Evolutionary conservation across 1,284 basidiomycete species (phyloP), one percentile per base, ranked within the genome.

Genomic region (Porogramme epimiltina): DNA sequence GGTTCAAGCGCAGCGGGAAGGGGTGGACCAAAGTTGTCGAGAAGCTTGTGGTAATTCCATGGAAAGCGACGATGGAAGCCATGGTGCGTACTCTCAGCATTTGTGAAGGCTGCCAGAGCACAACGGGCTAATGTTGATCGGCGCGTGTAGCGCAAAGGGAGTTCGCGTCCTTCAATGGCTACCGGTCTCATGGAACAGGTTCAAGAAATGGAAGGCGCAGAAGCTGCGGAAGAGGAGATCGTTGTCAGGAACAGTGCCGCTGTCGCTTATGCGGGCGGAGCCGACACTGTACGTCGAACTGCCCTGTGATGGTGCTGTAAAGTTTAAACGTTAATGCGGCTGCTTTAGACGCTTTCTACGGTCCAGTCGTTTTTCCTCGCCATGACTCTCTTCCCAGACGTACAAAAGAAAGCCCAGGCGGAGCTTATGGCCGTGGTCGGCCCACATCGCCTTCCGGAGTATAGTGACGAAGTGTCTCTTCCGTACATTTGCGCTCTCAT

Each of bases 331-430:
- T 3, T 16, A 24, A 8, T 23, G 34, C 28, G 28, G n/a, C 28
- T 31, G 6, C 28, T 15, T 8, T 22, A 58, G 59, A 50, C 42
- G 10, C 52, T 58, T n/a, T 67, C 70, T 9, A 56, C 60, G 0
- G 41, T 69, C 1, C n/a, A 62, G 54, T 38, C 50, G 41, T 72
- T 73, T 53, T 65, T 73, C 49, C 56, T 73, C 6, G 66, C 69
- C 0, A 69, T 73, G 69, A 47, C 67, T 0, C 55, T 63, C 25
- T 60, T 69, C 37, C 73, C 70, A 0, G 70, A 74, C 2, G 62
- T 70, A 1, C 62, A 62, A 49, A 31, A 44, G 16, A 58, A 51
- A 20, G 64, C 66, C 0, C 71, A 72, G 37, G 52, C 51, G 1
- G 69, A 73, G 51, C 54, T 71, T 15, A 67, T 70, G 41, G 13